A percentile compares a stretch with the other conserved stretches of the same genome.
These are phyloP conservation scores for Paraleonurus japonicus DNA, from an alignment of 257 asterid species.

Conservation along the genomic window DNA sequence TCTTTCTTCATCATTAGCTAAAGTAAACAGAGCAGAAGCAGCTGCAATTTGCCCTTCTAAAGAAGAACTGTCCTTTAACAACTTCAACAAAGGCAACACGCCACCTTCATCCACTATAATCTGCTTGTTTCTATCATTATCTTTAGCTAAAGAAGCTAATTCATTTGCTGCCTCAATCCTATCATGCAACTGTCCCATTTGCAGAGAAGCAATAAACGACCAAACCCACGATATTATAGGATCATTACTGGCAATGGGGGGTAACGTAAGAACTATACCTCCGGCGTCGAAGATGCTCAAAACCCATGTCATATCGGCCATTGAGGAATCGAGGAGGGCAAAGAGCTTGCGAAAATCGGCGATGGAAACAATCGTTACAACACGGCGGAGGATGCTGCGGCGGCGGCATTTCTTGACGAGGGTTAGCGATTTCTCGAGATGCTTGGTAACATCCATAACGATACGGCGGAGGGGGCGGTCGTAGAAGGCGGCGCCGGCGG, in stretches of 20 bases:
- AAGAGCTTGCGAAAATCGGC: slow-evolving; percentile 69
- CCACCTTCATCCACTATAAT: slow-evolving; percentile 85
- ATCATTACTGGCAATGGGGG: slow-evolving; percentile 85
- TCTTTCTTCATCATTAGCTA: slow-evolving; percentile 63
- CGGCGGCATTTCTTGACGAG: slow-evolving; percentile 69
- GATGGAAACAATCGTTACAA: slow-evolving; percentile 62
- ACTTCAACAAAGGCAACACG: slow-evolving; percentile 56
- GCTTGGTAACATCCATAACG: slow-evolving; percentile 48
- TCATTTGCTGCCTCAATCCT: slow-evolving; percentile 70
- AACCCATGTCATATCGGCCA: slow-evolving; percentile 76
- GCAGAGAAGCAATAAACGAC: slow-evolving; percentile 67
- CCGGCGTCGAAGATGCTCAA: slow-evolving; percentile 62
- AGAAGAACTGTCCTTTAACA: slow-evolving; percentile 60
- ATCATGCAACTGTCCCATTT: slow-evolving; percentile 58
- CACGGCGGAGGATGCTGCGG: slow-evolving; percentile 55
- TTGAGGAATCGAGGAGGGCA: slow-evolving; percentile 51
- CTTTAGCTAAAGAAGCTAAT: slow-evolving; percentile 64
- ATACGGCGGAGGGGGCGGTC: slow-evolving; percentile 77
- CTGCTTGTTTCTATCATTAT: slow-evolving; percentile 82
- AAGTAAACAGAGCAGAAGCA: slow-evolving; percentile 43
- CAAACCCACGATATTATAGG: slow-evolving; percentile 86
- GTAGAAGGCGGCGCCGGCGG: slow-evolving; percentile 50
- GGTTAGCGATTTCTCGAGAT: slow-evolving; percentile 49
- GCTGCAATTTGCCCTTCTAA: slow-evolving; percentile 69
- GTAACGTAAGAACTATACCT: slow-evolving; percentile 67